Evolutionary conservation across 345 rosid genomes (phyloP).

Genomic region (Laguncularia racemosa): DNA sequence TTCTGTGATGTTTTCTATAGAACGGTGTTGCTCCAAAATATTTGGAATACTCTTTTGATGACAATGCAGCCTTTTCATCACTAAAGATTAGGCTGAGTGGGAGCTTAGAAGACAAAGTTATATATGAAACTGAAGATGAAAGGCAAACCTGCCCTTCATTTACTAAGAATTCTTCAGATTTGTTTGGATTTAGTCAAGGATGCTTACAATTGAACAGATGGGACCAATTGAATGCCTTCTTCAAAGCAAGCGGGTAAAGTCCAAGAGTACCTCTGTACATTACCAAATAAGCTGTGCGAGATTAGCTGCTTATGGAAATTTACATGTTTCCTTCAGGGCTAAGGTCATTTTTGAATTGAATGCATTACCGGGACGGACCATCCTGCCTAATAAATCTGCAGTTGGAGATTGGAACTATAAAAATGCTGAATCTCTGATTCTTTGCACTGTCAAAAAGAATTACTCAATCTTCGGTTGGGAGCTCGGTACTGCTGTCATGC

Average conservation of each 20-base stretch:
- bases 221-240: constrained; percentile 59
- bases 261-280: background rate
- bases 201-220: constrained; percentile 63
- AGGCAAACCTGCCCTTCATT: constrained; percentile 38
- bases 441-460: constrained; percentile 42
- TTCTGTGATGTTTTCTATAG: background rate
- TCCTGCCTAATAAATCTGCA: constrained; percentile 37
- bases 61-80: constrained; percentile 49
- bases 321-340: constrained; percentile 34
- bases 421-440: constrained; percentile 69
- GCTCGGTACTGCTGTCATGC: constrained; percentile 38
- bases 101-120: constrained; percentile 58
- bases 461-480: constrained; percentile 68
- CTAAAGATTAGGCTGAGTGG: constrained; percentile 71
- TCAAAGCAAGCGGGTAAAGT: constrained; percentile 47
- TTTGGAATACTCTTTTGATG: background rate
- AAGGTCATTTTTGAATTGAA: constrained; percentile 70
- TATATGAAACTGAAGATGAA: constrained; percentile 37
- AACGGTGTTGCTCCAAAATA: no score
- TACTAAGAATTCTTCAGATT: constrained; percentile 19
- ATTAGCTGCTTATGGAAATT: background rate
- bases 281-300: background rate
- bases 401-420: constrained; percentile 64
- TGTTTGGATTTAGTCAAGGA: constrained; percentile 57
- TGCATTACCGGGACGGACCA: constrained; percentile 51